These are phyloP conservation scores for Fusarium domesticum DNA, from an alignment of 2,329 filamentous ascomycete genomes.

Conservation along the genomic window DNA sequence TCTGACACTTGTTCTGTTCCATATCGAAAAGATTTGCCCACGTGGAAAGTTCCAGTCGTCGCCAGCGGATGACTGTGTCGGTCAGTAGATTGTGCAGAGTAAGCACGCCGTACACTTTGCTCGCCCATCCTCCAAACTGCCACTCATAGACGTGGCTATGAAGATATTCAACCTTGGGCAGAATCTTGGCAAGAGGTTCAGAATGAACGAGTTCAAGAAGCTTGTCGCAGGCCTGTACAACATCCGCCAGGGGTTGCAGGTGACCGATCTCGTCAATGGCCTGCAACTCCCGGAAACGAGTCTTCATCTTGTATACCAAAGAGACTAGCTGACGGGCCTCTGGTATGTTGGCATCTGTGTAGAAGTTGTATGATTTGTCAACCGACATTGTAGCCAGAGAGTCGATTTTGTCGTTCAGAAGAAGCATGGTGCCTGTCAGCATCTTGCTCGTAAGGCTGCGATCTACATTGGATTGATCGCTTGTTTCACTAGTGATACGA, in stretches of 20 bases:
- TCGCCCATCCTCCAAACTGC: slow-evolving; percentile 84
- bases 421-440: slow-evolving; percentile 63
- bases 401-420: slow-evolving; percentile 59
- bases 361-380: slow-evolving; percentile 73
- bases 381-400: slow-evolving; percentile 39
- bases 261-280: slow-evolving; percentile 62
- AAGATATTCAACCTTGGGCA: slow-evolving; percentile 84
- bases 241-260: slow-evolving; percentile 76
- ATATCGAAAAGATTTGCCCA: slow-evolving; percentile 88
- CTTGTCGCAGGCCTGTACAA: slow-evolving; percentile 70
- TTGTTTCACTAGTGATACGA: slow-evolving; percentile 32
- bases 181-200: slow-evolving; percentile 81
- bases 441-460: slow-evolving; percentile 50
- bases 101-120: slow-evolving; percentile 68
- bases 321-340: slow-evolving; percentile 73
- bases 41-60: slow-evolving; percentile 84
- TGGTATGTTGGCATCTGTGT: slow-evolving; percentile 72
- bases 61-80: slow-evolving; percentile 79
- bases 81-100: slow-evolving; percentile 75
- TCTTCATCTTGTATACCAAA: slow-evolving; percentile 66
- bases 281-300: slow-evolving; percentile 70
- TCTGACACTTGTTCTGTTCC: slow-evolving; percentile 71
- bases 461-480: slow-evolving; percentile 30
- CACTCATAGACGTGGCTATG: slow-evolving; percentile 86
- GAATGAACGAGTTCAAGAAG: slow-evolving; percentile 72